These are phyloP conservation scores for Tricholoma sp. DNA, from an alignment of 768 basidiomycete species.

Conservation along the genomic window DNA sequence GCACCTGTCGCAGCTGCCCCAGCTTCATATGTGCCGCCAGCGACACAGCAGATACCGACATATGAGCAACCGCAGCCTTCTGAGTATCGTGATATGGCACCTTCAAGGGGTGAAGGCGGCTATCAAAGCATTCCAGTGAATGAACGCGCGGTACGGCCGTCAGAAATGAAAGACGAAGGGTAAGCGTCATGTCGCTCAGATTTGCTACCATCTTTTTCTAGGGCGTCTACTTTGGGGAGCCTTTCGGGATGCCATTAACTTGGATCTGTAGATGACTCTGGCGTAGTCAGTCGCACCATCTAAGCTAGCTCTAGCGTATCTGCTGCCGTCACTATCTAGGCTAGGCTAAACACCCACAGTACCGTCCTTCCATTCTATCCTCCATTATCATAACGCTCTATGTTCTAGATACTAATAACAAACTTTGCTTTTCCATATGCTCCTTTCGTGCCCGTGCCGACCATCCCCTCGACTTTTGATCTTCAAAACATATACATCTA, in stretches of 20 bases:
- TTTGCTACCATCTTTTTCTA: conserved; percentile 16
- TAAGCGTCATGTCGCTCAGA: conserved; percentile 50
- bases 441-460: conserved; percentile 19
- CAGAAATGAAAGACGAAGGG: conserved; percentile 99
- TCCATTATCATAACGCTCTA: conserved; percentile 62
- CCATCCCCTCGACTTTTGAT: conserved; percentile 18
- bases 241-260: conserved; percentile 7
- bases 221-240: conserved; percentile 24
- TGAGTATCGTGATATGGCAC: conserved; percentile 42
- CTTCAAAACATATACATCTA: conserved; percentile 7
- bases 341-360: conserved; percentile 78
- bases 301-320: conserved; percentile 75
- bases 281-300: conserved; percentile 57
- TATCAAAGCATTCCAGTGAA: conserved; percentile 41
- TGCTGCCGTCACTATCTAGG: conserved; percentile 62
- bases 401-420: conserved; percentile 81
- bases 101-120: conserved; percentile 30
- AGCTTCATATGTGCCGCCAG: conserved; percentile 21
- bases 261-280: conserved; percentile 43
- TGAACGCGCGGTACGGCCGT: conserved; percentile 71
- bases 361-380: conserved; percentile 59
- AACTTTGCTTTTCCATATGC: conserved; percentile 44
- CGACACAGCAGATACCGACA: conserved; percentile 72
- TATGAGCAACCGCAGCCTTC: conserved; percentile 60
- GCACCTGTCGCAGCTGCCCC: conserved; percentile 14